Evolutionary conservation across 1,284 basidiomycete species (phyloP).

Genomic region (Ustilago xerochloae): DNA sequence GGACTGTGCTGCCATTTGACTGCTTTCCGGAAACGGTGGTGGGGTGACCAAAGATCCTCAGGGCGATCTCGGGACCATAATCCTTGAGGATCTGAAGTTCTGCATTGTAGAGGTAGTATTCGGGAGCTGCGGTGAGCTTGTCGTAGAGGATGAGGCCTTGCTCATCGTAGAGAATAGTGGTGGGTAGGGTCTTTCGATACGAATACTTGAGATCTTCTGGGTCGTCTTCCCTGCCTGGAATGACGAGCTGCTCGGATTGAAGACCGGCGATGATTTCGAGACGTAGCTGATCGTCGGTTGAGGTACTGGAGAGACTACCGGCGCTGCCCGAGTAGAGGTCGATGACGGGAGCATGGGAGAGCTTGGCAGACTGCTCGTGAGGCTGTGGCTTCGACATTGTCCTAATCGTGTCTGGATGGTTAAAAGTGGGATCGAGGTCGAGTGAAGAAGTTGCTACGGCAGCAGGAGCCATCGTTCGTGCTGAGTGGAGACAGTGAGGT

Average conservation of each 20-base stretch:
- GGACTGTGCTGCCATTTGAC: background rate
- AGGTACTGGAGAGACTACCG: conserved; percentile 35
- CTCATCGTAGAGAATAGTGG: conserved; percentile 87
- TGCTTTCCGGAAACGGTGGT: conserved; percentile 69
- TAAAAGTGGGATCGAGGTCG: background rate
- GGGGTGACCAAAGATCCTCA: conserved; percentile 54
- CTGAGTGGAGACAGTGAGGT: background rate
- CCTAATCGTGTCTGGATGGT: conserved; percentile 5
- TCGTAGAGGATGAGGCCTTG: conserved; percentile 84
- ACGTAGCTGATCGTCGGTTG: conserved; percentile 43
- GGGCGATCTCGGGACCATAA: conserved; percentile 71
- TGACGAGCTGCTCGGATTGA: conserved; percentile 40
- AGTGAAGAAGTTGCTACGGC: conserved; percentile 11
- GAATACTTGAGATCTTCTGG: conserved; percentile 44
- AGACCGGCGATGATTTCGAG: conserved; percentile 52
- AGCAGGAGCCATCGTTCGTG: conserved; percentile 29
- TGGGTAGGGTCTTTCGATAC: conserved; percentile 75
- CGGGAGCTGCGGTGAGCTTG: conserved; percentile 70
- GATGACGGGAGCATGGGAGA: conserved; percentile 33
- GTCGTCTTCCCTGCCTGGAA: conserved; percentile 49
- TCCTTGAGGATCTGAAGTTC: conserved; percentile 71
- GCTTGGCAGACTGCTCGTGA: background rate
- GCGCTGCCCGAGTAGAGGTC: conserved; percentile 58
- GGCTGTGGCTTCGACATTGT: conserved; percentile 4
- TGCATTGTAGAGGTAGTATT: conserved; percentile 85